phyloP scores from a whole-genome alignment of 2,329 filamentous ascomycete species.

The Fusarium nurragi region DNA sequence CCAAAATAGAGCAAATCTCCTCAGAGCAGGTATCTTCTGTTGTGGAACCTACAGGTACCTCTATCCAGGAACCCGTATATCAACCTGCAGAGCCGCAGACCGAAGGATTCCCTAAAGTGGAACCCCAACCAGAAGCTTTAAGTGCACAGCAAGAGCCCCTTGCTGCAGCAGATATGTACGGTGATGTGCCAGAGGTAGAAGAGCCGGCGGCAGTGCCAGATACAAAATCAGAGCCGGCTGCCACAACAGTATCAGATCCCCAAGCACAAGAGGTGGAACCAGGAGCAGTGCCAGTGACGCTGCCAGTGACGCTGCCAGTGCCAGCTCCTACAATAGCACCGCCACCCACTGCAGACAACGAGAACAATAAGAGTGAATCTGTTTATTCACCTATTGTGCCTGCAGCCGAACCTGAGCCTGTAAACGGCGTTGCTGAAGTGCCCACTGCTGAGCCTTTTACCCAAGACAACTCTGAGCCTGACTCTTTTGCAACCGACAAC shows the following conservation, averaged over 20 bases:
- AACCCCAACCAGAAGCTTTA: constrained; percentile 25
- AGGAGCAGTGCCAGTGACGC: background rate
- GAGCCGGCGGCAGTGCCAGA: background rate
- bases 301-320: background rate
- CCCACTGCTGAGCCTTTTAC: constrained; percentile 7
- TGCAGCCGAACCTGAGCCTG: constrained; percentile 4
- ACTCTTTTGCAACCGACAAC: constrained; percentile 8
- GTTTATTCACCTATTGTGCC: constrained; percentile 17
- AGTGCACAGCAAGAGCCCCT: constrained; percentile 17
- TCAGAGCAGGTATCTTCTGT: constrained; percentile 16
- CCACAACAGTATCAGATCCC: constrained; percentile 1
- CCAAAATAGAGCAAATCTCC: constrained; percentile 2
- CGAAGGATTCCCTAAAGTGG: constrained; percentile 33
- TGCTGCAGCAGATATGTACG: background rate
- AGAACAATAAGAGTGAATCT: constrained; percentile 17
- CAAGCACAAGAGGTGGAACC: background rate
- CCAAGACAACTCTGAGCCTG: constrained; percentile 5
- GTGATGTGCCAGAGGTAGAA: background rate
- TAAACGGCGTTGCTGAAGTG: constrained; percentile 15
- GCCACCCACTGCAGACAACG: background rate
- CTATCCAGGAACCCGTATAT: constrained; percentile 23
- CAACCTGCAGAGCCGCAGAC: constrained; percentile 33
- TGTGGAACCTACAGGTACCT: constrained; percentile 29
- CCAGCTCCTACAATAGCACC: constrained; percentile 3
- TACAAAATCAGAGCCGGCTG: constrained; percentile 8